Evolutionary conservation across 2,329 filamentous ascomycete species (phyloP), one percentile per base, ranked within the genome.

Genomic region (Fusarium dimerum): DNA sequence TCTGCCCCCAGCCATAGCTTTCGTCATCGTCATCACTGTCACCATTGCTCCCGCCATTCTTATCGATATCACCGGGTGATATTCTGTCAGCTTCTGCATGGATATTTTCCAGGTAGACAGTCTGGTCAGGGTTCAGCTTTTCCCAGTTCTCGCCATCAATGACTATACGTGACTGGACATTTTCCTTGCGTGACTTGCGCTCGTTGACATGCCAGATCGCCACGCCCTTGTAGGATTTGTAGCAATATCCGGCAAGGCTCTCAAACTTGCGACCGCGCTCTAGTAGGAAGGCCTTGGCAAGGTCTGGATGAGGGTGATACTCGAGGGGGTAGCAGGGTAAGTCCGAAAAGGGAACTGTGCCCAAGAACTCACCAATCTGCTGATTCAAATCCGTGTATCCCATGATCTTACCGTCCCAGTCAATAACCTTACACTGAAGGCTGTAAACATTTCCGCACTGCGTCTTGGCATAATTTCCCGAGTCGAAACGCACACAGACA

Each of bases 401-500:
- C 59, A 81, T 79, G 2, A 63, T 68, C 48, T 71, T 72, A 18
- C 79, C 79, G 49, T 79, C 71, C 64, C 76, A 80, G 43, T 81
- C 77, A 45, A 82, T 70, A 32, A 74, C 72, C 45, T 73, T 68
- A 52, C 70, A 72, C 6, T 68, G 57, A 17, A 81, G 57, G 1
- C 65, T 54, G 63, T 80, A 71, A 15, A 70, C 70, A 5, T 70
- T 62, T 10, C 72, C 74, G 34, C 72, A 74, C 3, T 65, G 60
- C 16, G 68, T 75, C 45, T 67, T 61, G 48, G 59, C 68, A 55
- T 76, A 76, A 46, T 71, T 63, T 1, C 71, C 68, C 47, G 70
- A 62, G 7, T 66, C 57, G 16, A 78, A 73, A 56, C 71, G 68
- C 41, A 72, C 73, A 12, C 73, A 73, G 4, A 70, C 71, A 5